phyloP scores from a whole-genome alignment of 768 basidiomycete species.

The Rhizopogon roseolus region DNA sequence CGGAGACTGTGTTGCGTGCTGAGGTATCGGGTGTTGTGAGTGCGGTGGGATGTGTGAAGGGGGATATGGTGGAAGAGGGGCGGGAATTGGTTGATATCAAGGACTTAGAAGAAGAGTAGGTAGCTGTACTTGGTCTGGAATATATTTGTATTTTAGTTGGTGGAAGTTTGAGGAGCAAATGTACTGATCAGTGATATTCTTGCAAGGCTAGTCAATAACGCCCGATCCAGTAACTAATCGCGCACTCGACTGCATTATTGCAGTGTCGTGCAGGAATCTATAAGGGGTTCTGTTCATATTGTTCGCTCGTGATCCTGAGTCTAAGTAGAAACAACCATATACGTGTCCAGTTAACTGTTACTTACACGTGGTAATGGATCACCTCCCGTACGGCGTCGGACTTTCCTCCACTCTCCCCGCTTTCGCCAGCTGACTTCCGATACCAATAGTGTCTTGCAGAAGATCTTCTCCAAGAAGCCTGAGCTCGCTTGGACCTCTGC shows the following conservation, averaged over 20 bases:
- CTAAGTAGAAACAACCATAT: too few relatives aligned
- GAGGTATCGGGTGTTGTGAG: slow-evolving; percentile 64
- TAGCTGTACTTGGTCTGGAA: background rate
- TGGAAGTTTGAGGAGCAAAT: background rate
- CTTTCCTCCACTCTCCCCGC: slow-evolving; percentile 55
- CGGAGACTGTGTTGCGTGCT: slow-evolving; percentile 83
- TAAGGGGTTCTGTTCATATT: too few relatives aligned
- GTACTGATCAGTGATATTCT: background rate
- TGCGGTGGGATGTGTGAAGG: slow-evolving; percentile 71
- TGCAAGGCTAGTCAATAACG: too few relatives aligned
- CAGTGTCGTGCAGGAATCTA: too few relatives aligned
- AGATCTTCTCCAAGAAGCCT: slow-evolving; percentile 60
- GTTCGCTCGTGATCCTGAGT: too few relatives aligned
- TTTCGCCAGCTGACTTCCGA: slow-evolving; percentile 47
- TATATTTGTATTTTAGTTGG: background rate
- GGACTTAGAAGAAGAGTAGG: slow-evolving; percentile 23
- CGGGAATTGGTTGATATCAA: slow-evolving; percentile 71
- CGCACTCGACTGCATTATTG: too few relatives aligned
- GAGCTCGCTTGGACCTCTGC: slow-evolving; percentile 28
- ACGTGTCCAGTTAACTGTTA: too few relatives aligned
- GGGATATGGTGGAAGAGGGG: slow-evolving; percentile 91
- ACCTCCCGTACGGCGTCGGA: slow-evolving; percentile 48
- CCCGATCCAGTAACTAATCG: too few relatives aligned
- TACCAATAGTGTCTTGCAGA: slow-evolving; percentile 59
- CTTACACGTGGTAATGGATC: too few relatives aligned